Conservation (phyloP, 148 eudicot genomes). For the Rhododendron molle region DNA sequence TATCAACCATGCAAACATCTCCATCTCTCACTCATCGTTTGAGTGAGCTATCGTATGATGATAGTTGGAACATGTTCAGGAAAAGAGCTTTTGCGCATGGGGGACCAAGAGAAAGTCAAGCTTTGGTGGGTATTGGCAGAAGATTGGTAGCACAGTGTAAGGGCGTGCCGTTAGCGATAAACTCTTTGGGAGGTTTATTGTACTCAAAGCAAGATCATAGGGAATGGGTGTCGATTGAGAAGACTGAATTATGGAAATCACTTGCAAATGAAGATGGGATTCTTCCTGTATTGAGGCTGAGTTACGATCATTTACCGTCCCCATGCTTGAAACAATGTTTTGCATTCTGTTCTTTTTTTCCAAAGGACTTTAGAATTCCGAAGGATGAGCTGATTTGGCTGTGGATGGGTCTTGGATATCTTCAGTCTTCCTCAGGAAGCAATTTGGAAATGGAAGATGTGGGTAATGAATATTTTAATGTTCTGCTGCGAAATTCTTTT, state of each 20-base stretch:
- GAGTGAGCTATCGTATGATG: neutral
- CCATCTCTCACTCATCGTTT: neutral
- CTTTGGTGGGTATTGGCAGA: neutral
- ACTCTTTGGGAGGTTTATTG: neutral
- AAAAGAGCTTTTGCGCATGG: neutral
- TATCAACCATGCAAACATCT: neutral
- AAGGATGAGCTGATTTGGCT: too few species aligned
- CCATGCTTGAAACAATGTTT: neutral
- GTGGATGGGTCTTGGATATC: too few species aligned
- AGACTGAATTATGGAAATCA: neutral
- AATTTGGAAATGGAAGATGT: too few species aligned
- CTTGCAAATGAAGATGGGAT: too few species aligned
- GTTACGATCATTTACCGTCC: neutral
- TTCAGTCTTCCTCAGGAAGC: too few species aligned
- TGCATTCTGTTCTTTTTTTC: neutral
- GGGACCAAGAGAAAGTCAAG: neutral
- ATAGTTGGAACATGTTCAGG: conserved; percentile 7
- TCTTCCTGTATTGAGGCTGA: too few species aligned
- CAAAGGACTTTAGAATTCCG: too few species aligned
- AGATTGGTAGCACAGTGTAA: neutral
- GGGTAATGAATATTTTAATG: too few species aligned
- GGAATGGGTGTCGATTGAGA: neutral
- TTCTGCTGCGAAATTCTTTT: too few species aligned
- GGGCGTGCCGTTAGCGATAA: neutral
- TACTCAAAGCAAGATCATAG: neutral